Evolutionary conservation across 306 rosid genomes (phyloP), one percentile per base, ranked within the genome.

Genomic region (Abrus precatorius): DNA sequence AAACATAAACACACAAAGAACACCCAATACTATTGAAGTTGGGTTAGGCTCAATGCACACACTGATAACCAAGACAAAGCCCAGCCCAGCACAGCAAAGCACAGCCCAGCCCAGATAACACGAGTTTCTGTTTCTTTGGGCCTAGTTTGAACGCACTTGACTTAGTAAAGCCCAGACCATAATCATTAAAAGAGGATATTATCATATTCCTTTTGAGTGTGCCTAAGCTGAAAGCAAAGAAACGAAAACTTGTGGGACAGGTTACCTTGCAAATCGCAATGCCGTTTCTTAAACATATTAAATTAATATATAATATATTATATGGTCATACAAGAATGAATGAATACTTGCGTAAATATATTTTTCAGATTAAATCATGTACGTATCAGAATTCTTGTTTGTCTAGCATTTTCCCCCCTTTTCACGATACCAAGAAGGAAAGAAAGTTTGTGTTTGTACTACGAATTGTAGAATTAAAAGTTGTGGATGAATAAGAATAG

Each of bases 21-120:
- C 20, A 65, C 47, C 66, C 48, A 38, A 48, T 47, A 53, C 29
- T 45, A 10, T 76, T 57, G 47, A 50, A 48, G 47, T 43, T 43
- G 5, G 7, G 8, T 43, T 20, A 20, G 20, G 20, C 20, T 43
- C 1, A 68, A 52, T 3, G 30, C 40, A 13, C 33, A 32, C 40
- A 9, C n/a, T 0, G 2, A 10, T 48, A 9, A 48, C 20, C 20
- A 20, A 20, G 20, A 20, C 20, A 20, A 20, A 20, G 20, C 20
- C 20, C 20, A 20, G 20, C 20, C 20, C n/a, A n/a, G n/a, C n/a
- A n/a, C n/a, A n/a, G n/a, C n/a, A n/a, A n/a, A 20, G 20, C 20
- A 0, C 20, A 20, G 20, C 20, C 0, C 20, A 20, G 20, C 20
- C 20, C 20, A 20, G 20, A 20, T 20, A 20, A 20, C 20, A 20